Evolutionary conservation across 1,284 basidiomycete genomes (phyloP).

Genomic region (Leccinum variabile): DNA sequence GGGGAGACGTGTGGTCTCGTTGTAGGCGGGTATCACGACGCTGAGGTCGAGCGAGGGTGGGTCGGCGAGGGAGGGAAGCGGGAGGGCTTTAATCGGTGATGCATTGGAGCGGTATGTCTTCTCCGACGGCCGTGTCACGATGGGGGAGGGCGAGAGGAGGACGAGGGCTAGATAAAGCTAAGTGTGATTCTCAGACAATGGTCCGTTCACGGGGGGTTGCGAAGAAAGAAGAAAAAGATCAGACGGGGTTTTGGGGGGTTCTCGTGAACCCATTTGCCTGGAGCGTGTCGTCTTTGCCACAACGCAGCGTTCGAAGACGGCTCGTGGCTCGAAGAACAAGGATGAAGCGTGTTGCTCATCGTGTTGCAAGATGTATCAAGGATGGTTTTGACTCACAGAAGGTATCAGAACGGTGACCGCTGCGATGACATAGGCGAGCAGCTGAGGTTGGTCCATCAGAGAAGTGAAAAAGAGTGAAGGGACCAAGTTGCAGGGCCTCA

Average conservation of each 20-base stretch:
- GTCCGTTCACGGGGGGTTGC: not conserved
- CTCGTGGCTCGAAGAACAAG: slow-evolving; percentile 86
- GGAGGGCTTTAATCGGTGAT: slow-evolving; percentile 48
- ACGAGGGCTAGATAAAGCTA: slow-evolving; percentile 66
- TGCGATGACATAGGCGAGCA: slow-evolving; percentile 24
- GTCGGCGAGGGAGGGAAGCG: slow-evolving; percentile 56
- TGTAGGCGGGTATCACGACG: slow-evolving; percentile 89
- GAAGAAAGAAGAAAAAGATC: slow-evolving; percentile 10
- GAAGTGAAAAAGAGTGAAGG: not conserved
- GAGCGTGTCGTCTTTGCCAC: slow-evolving; percentile 58
- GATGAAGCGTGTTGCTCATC: slow-evolving; percentile 77
- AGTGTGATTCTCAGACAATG: slow-evolving; percentile 21
- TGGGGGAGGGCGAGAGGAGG: slow-evolving; percentile 66
- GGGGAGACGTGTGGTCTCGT: slow-evolving; percentile 80
- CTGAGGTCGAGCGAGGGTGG: slow-evolving; percentile 64
- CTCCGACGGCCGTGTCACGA: slow-evolving; percentile 64
- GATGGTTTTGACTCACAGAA: slow-evolving; percentile 28
- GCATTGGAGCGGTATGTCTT: slow-evolving; percentile 58
- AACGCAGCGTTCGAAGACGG: slow-evolving; percentile 47
- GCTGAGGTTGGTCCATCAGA: slow-evolving; percentile 28
- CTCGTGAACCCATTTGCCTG: slow-evolving; percentile 44
- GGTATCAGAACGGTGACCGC: slow-evolving; percentile 25
- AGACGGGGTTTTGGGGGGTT: slow-evolving; percentile 34
- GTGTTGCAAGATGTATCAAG: slow-evolving; percentile 15
- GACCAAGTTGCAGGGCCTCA: not conserved